Evolutionary conservation across 495 filamentous ascomycete species (phyloP).

Genomic region (Bryoglossum gracile): DNA sequence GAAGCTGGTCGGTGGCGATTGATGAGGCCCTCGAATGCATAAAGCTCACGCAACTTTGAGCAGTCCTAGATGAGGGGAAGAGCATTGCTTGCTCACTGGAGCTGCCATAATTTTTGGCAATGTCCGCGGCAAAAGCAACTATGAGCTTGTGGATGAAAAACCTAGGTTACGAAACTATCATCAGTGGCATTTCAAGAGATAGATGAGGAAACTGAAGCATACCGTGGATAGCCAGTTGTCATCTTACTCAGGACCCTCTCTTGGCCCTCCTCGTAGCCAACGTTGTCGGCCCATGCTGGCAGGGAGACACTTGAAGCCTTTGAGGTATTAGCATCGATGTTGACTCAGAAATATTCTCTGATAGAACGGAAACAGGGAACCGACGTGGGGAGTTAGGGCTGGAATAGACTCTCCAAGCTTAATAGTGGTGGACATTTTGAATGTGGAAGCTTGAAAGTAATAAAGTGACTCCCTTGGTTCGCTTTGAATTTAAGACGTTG

Average conservation of each 20-base stretch:
- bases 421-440: constrained; percentile 23
- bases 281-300: constrained; percentile 84
- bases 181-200: constrained; percentile 1
- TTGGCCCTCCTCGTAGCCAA: constrained; percentile 90
- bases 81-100: constrained; percentile 64
- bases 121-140: constrained; percentile 58
- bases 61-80: constrained; percentile 64
- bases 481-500: too few relatives aligned
- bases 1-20: constrained; percentile 41
- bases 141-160: constrained; percentile 91
- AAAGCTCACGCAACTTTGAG: constrained; percentile 64
- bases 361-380: constrained; percentile 19
- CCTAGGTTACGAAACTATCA: constrained; percentile 32
- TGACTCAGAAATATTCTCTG: constrained; percentile 11
- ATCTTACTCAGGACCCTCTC: constrained; percentile 77
- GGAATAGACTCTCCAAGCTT: constrained; percentile 51
- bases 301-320: constrained; percentile 95
- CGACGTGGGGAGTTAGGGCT: constrained; percentile 53
- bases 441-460: too few relatives aligned
- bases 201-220: constrained; percentile 4
- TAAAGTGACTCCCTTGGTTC: too few relatives aligned
- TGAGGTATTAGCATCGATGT: constrained; percentile 9
- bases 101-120: constrained; percentile 56
- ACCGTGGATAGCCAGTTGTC: constrained; percentile 87
- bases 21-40: constrained; percentile 49